These are phyloP conservation scores for Penicillium sp. DNA, from an alignment of 2,329 filamentous ascomycete species.

Conservation along the genomic window DNA sequence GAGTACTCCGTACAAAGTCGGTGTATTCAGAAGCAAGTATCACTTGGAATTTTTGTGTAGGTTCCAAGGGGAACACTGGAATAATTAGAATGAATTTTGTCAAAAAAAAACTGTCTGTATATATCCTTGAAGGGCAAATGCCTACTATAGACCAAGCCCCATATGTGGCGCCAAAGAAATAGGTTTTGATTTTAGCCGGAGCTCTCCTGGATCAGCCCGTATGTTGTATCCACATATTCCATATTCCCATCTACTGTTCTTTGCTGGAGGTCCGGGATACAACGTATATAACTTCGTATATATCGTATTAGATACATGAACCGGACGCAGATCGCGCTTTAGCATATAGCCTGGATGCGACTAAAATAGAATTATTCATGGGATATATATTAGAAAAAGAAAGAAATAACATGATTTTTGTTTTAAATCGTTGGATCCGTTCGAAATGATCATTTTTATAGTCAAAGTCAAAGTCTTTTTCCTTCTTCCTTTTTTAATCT, in stretches of 20 bases:
- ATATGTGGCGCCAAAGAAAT: not conserved
- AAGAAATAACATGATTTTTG: not conserved
- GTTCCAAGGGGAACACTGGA: not conserved
- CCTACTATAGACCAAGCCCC: not conserved
- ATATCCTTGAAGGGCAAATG: not conserved
- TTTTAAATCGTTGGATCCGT: not conserved
- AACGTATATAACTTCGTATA: not conserved
- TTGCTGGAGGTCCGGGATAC: not conserved
- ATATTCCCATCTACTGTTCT: not conserved
- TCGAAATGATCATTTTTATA: not conserved
- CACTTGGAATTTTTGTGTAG: conserved; percentile 1
- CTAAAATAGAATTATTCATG: not conserved
- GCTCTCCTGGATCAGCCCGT: conserved; percentile 13
- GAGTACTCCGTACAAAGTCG: not conserved
- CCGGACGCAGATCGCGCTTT: not conserved
- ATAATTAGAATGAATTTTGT: not conserved
- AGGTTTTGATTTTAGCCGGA: not conserved
- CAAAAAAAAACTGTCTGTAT: not conserved
- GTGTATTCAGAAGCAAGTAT: not conserved
- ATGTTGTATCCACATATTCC: not conserved
- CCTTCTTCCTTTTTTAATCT: conserved; percentile 15
- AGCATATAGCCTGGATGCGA: not conserved
- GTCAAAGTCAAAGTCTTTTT: not conserved
- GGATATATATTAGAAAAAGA: not conserved
- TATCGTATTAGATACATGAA: not conserved